phyloP scores from a whole-genome alignment of 169 alveolate genomes.

The Cryptosporidium muris region DNA sequence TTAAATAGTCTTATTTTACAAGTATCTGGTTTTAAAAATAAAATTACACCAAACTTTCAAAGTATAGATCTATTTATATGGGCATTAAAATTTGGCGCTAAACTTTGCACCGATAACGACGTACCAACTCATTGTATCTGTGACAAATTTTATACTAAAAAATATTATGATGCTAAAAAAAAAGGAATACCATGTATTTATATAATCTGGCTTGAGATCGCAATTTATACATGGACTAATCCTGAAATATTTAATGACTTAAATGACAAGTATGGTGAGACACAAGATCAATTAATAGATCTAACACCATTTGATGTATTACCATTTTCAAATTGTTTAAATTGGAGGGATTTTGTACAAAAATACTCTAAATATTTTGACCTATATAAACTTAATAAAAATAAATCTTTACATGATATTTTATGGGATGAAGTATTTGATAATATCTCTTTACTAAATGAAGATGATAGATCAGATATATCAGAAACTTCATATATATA shows the following conservation, averaged over 20 bases:
- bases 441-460: conserved; percentile 11
- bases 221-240: conserved; percentile 46
- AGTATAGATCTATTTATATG: conserved; percentile 48
- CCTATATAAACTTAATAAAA: background rate
- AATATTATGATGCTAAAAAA: conserved; percentile 36
- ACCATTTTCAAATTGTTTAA: background rate
- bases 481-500: too few relatives aligned
- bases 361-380: conserved; percentile 7
- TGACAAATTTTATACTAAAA: conserved; percentile 51
- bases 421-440: conserved; percentile 62
- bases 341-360: background rate
- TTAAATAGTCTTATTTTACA: conserved; percentile 10
- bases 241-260: background rate
- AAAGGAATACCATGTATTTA: conserved; percentile 41
- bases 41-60: conserved; percentile 15
- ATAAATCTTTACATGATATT: conserved; percentile 5
- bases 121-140: conserved; percentile 55
- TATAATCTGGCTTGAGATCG: conserved; percentile 48
- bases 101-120: background rate
- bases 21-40: conserved; percentile 56
- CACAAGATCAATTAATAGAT: conserved; percentile 5
- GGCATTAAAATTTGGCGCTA: conserved; percentile 50
- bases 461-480: background rate
- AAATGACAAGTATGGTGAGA: conserved; percentile 4
- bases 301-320: conserved; percentile 40